Evolutionary conservation across 345 rosid species (phyloP), one percentile per base, ranked within the genome.

Genomic region (Excoecaria agallocha): DNA sequence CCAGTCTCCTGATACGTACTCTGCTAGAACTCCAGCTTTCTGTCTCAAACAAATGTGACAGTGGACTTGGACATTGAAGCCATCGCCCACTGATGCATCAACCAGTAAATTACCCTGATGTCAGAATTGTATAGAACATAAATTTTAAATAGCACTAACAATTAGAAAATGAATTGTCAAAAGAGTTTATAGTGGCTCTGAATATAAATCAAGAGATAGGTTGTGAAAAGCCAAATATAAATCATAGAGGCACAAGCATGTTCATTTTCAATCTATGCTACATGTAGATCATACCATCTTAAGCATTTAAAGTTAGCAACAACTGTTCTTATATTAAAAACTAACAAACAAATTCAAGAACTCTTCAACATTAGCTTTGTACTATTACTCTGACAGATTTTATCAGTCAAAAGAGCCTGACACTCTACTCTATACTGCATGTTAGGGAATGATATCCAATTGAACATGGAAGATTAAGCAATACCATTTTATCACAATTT

Each of bases 41-140:
- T 24, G 78, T 90, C 82, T 95, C 97, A 59, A 72, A 84, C 55
- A 87, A 78, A 57, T 78, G 91, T 24, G 98, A 83, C 81, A 82
- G 85, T 69, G 93, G 88, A 83, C 82, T 79, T 65, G 91, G 69
- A 81, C 90, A 83, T 74, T 87, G 90, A 64, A 86, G 66, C 99
- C 96, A 91, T 74, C 93, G 94, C 76, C 92, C 96, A 86, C 99
- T 94, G 93, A 88, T 85, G 87, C 86, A 94, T 89, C 87, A 90
- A 89, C 86, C 91, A 90, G 90, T 83, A 94, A 89, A 89, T 80
- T 76, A 90, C 64, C 91, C 91, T 87, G 91, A 91, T 76, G 94
- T 93, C 93, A 90, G 96, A 88, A 81, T 85, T 61, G 77, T 82
- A 78, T 82, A 74, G 80, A 79, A 85, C 80, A 83, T 85, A 85